Base-by-base conservation (phyloP, 805 yeast genomes). In the Ogataea nitratoaversa region DNA sequence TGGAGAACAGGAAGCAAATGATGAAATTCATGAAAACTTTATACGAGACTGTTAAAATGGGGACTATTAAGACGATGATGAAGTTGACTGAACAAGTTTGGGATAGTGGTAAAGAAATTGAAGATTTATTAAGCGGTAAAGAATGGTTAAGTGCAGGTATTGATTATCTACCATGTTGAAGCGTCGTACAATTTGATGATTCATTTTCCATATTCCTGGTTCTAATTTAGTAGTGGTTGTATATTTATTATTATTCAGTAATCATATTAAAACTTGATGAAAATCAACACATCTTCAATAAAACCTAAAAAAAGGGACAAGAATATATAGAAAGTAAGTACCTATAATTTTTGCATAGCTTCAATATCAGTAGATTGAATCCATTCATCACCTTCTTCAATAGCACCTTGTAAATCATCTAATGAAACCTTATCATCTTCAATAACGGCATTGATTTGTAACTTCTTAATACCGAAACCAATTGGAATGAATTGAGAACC, bases 381-480 rank as follows among this genome's bases (percentile, higher is more conserved):
- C 77, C 89, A 95, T 77, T 93, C 99, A 79, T 93, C 99, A 69
- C 86, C 95, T 65, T 82, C 97, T 70, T 84, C 87, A 56, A 80
- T 76, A 46, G 61, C 62, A 53, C 71, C 72, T 74, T 85, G 91
- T 66, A 93, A 83, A 42, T 85, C 97, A 57, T 86, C 96, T 61
- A 89, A 62, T 52, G 97, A 87, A 55, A 93, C 96, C 81, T 82
- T 83, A 58, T 78, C 95, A 73, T 93, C 99, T 81, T 93, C 98
- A 58, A 93, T 84, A 67, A 93, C 99, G 74, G 84, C 73, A 90
- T 90, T 91, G 74, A 93, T 86, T 79, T 93, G 99, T 70, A 93
- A 82, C 81, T 93, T 93, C 85, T 87, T 87, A 80, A 93, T 91
- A 82, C 99, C 99, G 84, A 79, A 93, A 72, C 99, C 99, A 63